Percentiles rank a stretch among this genome's conserved stretches.
These are phyloP conservation scores for Backusella morwellensis DNA, from an alignment of 192 early-diverging fungal genomes.

Conservation along the genomic window DNA sequence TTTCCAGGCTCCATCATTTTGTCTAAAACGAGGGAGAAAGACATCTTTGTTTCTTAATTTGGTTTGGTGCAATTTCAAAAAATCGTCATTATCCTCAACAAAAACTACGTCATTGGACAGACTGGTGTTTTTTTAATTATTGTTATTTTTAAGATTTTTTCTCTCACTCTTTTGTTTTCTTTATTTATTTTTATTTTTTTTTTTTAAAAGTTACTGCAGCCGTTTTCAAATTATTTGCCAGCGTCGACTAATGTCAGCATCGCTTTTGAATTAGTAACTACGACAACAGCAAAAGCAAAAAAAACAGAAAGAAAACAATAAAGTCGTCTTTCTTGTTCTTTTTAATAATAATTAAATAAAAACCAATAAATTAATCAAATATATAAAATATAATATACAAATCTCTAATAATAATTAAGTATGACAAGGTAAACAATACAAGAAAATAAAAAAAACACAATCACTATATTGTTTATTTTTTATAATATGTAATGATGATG, in stretches of 20 bases:
- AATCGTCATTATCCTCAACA: background rate
- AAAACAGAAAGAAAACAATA: background rate
- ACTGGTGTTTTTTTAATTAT: background rate
- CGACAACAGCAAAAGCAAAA: background rate
- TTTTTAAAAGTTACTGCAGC: background rate
- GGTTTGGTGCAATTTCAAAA: background rate
- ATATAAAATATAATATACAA: background rate
- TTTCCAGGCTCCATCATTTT: conserved; percentile 4
- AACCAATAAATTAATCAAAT: background rate
- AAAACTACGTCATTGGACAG: conserved; percentile 1
- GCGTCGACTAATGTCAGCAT: background rate
- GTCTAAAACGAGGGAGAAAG: conserved; percentile 1
- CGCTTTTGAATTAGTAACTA: background rate
- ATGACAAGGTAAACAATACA: background rate
- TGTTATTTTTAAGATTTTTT: conserved; percentile 1
- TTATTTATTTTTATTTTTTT: background rate
- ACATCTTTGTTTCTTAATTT: conserved; percentile 5
- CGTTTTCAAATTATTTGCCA: background rate
- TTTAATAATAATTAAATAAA: background rate
- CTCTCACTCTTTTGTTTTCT: background rate
- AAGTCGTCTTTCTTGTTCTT: background rate
- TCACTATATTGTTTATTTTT: background rate
- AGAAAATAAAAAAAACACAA: background rate
- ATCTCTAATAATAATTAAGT: background rate
- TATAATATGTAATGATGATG: conserved; percentile 9